Percentiles rank a stretch among this genome's conserved stretches.
Evolutionary conservation across 805 yeast genomes (phyloP).

Genomic region (Wickerhamiella slavikovae): DNA sequence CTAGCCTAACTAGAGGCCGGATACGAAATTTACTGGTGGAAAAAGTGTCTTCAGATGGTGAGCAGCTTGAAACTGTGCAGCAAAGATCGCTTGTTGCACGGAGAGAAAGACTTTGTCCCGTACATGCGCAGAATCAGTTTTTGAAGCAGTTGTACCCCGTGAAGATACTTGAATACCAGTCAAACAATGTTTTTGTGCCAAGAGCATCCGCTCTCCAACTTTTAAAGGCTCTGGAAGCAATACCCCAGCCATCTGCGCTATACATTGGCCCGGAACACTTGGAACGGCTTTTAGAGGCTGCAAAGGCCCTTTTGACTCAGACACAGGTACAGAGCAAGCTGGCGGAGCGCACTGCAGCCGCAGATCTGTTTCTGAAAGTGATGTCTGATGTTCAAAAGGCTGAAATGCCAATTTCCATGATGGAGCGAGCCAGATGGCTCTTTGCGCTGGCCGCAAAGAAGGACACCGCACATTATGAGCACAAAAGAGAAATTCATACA

Average conservation of each 20-base stretch:
- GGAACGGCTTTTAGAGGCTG: conserved; percentile 1
- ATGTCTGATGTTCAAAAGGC: conserved; percentile 1
- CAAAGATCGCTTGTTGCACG: no score
- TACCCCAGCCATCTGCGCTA: conserved; percentile 3
- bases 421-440: conserved; percentile 2
- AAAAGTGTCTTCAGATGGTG: no score
- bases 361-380: neutral
- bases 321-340: neutral
- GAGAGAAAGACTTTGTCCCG: neutral
- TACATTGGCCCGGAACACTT: conserved; percentile 2
- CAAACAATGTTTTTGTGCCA: no score
- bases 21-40: no score
- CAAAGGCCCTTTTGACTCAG: neutral
- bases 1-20: no score
- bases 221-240: neutral
- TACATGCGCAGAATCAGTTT: neutral
- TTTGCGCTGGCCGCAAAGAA: neutral
- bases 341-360: no score
- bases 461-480: no score
- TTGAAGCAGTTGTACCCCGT: conserved; percentile 1
- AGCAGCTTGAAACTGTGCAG: no score
- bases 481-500: no score
- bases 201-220: no score
- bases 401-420: neutral
- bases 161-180: no score